Conservation (phyloP, 495 filamentous ascomycete species). For the Penicillium herquei region DNA sequence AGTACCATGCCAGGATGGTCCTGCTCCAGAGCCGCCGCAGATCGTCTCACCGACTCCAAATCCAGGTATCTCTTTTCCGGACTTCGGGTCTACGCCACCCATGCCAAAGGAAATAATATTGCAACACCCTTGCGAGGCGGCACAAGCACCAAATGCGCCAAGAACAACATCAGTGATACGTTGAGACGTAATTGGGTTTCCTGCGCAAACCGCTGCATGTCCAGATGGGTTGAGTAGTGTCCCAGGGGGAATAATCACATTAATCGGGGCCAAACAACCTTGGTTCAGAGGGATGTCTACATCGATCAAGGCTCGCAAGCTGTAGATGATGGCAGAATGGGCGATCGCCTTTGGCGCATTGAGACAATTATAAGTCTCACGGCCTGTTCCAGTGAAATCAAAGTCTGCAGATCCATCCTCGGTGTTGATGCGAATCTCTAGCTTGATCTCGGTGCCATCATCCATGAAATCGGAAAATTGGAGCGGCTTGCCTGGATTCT, state of each 20-base stretch:
- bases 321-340: slow-evolving; percentile 90
- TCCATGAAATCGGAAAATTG: slow-evolving; percentile 87
- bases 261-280: slow-evolving; percentile 80
- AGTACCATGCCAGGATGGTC: slow-evolving; percentile 75
- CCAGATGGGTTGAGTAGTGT: slow-evolving; percentile 80
- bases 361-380: slow-evolving; percentile 80
- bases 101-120: slow-evolving; percentile 59
- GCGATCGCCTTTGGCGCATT: slow-evolving; percentile 88
- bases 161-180: slow-evolving; percentile 86
- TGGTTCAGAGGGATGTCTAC: slow-evolving; percentile 92
- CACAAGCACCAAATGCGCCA: slow-evolving; percentile 77
- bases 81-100: slow-evolving; percentile 24
- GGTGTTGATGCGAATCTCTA: slow-evolving; percentile 76
- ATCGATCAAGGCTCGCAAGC: slow-evolving; percentile 76
- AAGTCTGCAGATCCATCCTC: slow-evolving; percentile 84
- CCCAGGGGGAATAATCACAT: slow-evolving; percentile 71
- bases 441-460: slow-evolving; percentile 78
- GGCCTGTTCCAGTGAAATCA: slow-evolving; percentile 78
- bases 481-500: slow-evolving; percentile 68
- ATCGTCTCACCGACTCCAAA: slow-evolving; percentile 94
- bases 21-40: slow-evolving; percentile 80
- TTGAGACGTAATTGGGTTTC: slow-evolving; percentile 78
- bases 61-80: slow-evolving; percentile 34
- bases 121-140: slow-evolving; percentile 78
- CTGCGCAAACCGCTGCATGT: slow-evolving; percentile 76